Percentiles rank a stretch among this genome's conserved stretches.
phyloP scores from a whole-genome alignment of 179 eudicot genomes.

The Beta macrorhiza region DNA sequence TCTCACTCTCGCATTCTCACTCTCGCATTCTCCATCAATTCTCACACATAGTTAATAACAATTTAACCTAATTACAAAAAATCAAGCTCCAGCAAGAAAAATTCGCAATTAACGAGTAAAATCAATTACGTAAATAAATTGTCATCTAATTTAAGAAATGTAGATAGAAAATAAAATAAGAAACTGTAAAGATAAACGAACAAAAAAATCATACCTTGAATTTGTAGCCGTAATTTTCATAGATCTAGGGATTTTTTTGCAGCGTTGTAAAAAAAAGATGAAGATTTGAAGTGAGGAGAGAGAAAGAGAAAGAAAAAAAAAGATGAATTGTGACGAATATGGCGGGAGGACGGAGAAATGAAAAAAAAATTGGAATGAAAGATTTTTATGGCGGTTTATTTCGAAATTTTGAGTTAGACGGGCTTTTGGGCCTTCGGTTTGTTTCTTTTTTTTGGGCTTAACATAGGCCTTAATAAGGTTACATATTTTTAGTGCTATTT shows the following conservation, averaged over 20 bases:
- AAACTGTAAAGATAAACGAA: neutral
- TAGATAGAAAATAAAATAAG: neutral
- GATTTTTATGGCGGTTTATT: neutral
- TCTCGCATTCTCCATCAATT: neutral
- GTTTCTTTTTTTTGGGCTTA: too few species aligned
- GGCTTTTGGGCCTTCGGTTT: neutral
- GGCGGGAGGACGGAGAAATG: neutral
- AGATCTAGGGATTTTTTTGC: neutral
- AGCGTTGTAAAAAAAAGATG: neutral
- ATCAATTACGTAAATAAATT: neutral
- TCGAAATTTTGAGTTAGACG: neutral
- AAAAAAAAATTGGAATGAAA: too few species aligned
- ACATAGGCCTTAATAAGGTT: too few species aligned
- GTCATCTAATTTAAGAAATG: neutral
- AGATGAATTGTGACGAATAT: neutral
- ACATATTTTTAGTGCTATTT: too few species aligned
- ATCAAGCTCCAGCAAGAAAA: neutral
- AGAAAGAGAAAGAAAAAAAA: neutral
- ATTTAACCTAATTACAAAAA: neutral
- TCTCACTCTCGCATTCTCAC: neutral
- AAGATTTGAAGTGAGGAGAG: neutral
- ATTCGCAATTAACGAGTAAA: neutral
- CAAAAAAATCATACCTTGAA: neutral
- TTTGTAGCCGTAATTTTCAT: neutral
- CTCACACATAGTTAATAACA: neutral